These are phyloP conservation scores for Monilinia laxa DNA, from an alignment of 2,329 filamentous ascomycete species.

Conservation along the genomic window DNA sequence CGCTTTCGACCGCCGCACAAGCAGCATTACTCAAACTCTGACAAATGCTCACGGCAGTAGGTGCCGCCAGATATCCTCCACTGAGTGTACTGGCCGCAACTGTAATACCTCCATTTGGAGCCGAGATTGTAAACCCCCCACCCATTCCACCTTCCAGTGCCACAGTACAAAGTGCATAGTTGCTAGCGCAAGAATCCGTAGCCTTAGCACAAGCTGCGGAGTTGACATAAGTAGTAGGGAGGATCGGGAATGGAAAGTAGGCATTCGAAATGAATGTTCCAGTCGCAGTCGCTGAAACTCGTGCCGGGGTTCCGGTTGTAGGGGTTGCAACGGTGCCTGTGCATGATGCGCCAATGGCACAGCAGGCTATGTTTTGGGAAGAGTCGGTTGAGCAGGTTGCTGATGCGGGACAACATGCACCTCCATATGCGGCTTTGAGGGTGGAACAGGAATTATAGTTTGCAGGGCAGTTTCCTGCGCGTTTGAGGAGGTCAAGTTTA, in stretches of 20 bases:
- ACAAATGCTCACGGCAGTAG: conserved; percentile 55
- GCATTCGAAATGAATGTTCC: conserved; percentile 56
- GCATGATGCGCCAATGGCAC: conserved; percentile 39
- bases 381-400: conserved; percentile 38
- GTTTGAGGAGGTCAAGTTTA: conserved; percentile 34
- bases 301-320: conserved; percentile 18
- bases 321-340: conserved; percentile 36
- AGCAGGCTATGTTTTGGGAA: conserved; percentile 39
- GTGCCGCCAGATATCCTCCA: conserved; percentile 43
- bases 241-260: conserved; percentile 61
- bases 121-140: conserved; percentile 56
- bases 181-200: conserved; percentile 51
- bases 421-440: conserved; percentile 33
- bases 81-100: conserved; percentile 43
- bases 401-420: conserved; percentile 39
- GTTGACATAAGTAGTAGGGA: conserved; percentile 52
- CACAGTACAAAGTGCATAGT: conserved; percentile 55
- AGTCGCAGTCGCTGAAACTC: conserved; percentile 33
- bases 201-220: conserved; percentile 53
- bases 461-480: conserved; percentile 37
- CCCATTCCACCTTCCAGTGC: conserved; percentile 47
- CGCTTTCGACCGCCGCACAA: conserved; percentile 44
- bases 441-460: conserved; percentile 40
- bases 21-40: conserved; percentile 54
- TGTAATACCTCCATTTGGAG: conserved; percentile 54